Evolutionary conservation across 2,329 filamentous ascomycete species (phyloP).

Genomic region (Nemania abortiva): DNA sequence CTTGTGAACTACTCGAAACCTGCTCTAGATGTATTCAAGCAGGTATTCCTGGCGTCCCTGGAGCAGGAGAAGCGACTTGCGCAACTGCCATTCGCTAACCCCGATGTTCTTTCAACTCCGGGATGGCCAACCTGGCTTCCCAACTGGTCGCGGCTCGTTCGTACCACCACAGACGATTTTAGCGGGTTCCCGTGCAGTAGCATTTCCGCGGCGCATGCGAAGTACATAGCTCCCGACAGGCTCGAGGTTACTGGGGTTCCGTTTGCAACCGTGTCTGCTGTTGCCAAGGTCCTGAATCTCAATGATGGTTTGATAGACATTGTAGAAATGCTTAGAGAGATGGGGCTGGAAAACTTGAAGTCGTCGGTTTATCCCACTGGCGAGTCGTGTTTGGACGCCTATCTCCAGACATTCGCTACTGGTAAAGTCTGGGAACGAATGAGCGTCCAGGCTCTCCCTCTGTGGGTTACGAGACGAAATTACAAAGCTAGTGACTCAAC

Average conservation of each 20-base stretch:
- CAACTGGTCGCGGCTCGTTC: slow-evolving; percentile 25
- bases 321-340: neutral
- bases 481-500: neutral
- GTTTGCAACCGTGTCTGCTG: slow-evolving; percentile 29
- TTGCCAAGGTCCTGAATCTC: neutral
- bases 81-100: neutral
- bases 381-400: slow-evolving; percentile 36
- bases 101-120: neutral
- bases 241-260: slow-evolving; percentile 28
- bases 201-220: slow-evolving; percentile 28
- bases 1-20: slow-evolving; percentile 30
- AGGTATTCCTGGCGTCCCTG: slow-evolving; percentile 30
- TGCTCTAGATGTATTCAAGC: slow-evolving; percentile 18
- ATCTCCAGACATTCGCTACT: slow-evolving; percentile 28
- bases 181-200: slow-evolving; percentile 15
- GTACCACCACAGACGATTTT: neutral
- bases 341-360: slow-evolving; percentile 10
- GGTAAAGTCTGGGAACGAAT: slow-evolving; percentile 7
- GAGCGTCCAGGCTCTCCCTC: neutral
- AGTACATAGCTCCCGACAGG: slow-evolving; percentile 1
- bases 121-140: slow-evolving; percentile 38
- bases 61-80: slow-evolving; percentile 21
- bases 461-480: neutral
- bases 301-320: neutral
- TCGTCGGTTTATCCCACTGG: slow-evolving; percentile 30